Base-by-base conservation (phyloP, 805 yeast genomes). In the Saturnispora zaruensis region DNA sequence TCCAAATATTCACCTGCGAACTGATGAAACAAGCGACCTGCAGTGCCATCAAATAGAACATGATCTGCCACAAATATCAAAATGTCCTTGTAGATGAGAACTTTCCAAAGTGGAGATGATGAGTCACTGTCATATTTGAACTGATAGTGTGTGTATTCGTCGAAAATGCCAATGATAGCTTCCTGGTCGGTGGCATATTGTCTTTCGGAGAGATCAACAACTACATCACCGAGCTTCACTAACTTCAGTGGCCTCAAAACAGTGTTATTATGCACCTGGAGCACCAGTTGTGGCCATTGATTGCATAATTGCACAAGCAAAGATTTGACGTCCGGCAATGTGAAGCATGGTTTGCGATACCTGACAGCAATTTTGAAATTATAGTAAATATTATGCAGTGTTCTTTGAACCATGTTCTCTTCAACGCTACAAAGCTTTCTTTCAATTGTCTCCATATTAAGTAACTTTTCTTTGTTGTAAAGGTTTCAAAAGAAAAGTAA, bases 61-160 rank as follows among this genome's bases (percentile, higher is more conserved):
- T 53, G 56, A 18, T 51, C 50, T 4, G 33, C 37, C 32, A 53
- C 32, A 26, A 53, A 53, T 20, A 48, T 51, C 9, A 53, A 25
- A 2, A 40, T 23, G 8, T 45, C 37, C 14, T 43, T 25, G 4
- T 30, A 41, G 23, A 46, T 41, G 4, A 50, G 18, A 2, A 53
- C 37, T 16, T 44, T 49, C 51, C 54, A 53, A 2, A 53, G 28
- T 34, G 56, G 54, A 16, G 41, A 36, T 33, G 56, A 52, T 21
- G 41, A 36, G 4, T 14, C 32, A 26, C n/a, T 34, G 9, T 40
- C 18, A 32, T 20, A 46, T 20, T 44, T 8, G 18, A 53, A 53
- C 20, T 45, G 41, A 14, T 24, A 41, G 14, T 21, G 24, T 6
- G 46, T 46, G 28, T 45, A 53, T 26, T 48, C 45, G 11, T 21